These are phyloP conservation scores for Diaporthe caulivora DNA, from an alignment of 2,329 filamentous ascomycete species.

Conservation along the genomic window DNA sequence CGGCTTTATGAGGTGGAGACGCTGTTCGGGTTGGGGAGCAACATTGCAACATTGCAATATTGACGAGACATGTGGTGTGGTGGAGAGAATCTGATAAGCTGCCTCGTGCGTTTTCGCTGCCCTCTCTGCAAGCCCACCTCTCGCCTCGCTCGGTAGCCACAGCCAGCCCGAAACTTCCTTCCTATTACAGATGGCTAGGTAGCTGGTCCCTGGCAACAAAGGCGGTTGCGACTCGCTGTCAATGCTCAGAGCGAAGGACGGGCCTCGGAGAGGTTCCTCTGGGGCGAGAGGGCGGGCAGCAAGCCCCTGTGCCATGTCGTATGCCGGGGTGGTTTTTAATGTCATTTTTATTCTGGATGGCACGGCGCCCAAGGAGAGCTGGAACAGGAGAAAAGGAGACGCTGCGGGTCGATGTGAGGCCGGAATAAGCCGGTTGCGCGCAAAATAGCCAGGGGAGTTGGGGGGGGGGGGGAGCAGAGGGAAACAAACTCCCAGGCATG, in stretches of 20 bases:
- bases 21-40: background rate
- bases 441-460: constrained; percentile 3
- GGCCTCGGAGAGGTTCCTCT: background rate
- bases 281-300: background rate
- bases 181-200: background rate
- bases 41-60: no score
- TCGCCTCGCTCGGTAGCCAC: background rate
- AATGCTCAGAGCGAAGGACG: background rate
- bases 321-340: background rate
- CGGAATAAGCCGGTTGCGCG: constrained; percentile 17
- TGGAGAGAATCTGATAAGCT: constrained; percentile 14
- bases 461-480: background rate
- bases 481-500: no score
- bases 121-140: background rate
- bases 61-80: constrained; percentile 23
- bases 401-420: constrained; percentile 16
- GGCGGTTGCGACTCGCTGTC: background rate
- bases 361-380: background rate
- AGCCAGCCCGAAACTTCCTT: background rate
- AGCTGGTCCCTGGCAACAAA: background rate
- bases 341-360: background rate
- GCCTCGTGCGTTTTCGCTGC: background rate
- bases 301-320: background rate
- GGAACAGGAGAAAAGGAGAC: constrained; percentile 28
- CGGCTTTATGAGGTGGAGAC: constrained; percentile 1